Percentiles rank a stretch among this genome's conserved stretches.
These are phyloP conservation scores for Aspergillus carlsbadensis DNA, from an alignment of 495 filamentous ascomycete species.

Conservation along the genomic window DNA sequence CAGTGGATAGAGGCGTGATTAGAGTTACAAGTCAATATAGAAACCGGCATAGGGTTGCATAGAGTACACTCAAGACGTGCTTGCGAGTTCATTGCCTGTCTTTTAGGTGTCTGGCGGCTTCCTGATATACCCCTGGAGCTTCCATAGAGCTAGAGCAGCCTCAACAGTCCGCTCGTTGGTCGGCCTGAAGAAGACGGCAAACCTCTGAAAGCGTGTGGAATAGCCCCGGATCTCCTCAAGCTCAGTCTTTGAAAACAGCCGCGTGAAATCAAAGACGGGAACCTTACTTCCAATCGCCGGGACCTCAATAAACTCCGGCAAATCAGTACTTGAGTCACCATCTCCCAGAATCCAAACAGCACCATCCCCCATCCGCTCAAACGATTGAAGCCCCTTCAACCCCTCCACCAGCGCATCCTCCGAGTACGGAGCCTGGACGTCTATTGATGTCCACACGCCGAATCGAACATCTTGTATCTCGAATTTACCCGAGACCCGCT, in stretches of 20 bases:
- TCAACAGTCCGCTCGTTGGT: conserved; percentile 38
- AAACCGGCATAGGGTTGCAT: neutral
- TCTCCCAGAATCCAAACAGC: conserved; percentile 31
- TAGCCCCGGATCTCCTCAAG: conserved; percentile 28
- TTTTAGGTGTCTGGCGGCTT: neutral
- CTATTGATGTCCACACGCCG: conserved; percentile 32
- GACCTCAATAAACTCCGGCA: conserved; percentile 28
- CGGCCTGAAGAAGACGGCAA: conserved; percentile 39
- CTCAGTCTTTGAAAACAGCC: conserved; percentile 35
- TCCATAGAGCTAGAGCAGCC: conserved; percentile 63
- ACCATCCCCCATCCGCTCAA: conserved; percentile 31
- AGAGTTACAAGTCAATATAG: conserved; percentile 1
- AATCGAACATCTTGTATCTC: conserved; percentile 21
- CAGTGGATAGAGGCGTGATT: neutral
- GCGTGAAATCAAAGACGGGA: conserved; percentile 45
- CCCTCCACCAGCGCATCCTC: conserved; percentile 29
- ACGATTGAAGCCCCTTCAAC: conserved; percentile 20
- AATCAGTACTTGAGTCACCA: neutral
- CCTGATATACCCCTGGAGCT: conserved; percentile 59
- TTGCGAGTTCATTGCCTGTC: too few species aligned
- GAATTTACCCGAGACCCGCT: conserved; percentile 22
- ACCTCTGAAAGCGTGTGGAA: conserved; percentile 24
- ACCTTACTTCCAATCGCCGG: conserved; percentile 33
- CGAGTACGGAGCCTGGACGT: conserved; percentile 26
- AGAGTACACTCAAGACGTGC: too few species aligned